These are phyloP conservation scores for Scedosporium apiospermum DNA, from an alignment of 2,329 filamentous ascomycete genomes.

Conservation along the genomic window DNA sequence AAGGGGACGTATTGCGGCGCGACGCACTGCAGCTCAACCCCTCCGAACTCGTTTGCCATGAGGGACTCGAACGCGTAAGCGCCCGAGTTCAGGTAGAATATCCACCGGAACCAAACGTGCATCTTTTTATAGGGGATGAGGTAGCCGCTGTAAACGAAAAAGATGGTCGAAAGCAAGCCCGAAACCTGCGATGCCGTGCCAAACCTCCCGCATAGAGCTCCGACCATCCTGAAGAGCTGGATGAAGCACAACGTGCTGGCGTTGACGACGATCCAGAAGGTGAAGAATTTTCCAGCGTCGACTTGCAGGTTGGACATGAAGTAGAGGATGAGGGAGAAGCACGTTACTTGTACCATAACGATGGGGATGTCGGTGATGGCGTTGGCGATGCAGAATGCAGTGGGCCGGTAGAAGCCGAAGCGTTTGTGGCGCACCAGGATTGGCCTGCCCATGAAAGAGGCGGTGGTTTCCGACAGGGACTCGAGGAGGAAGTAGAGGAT, in stretches of 20 bases:
- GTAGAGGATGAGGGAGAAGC: slow-evolving; percentile 35
- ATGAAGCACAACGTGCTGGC: slow-evolving; percentile 51
- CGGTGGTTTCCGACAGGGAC: slow-evolving; percentile 22
- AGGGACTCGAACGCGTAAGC: slow-evolving; percentile 59
- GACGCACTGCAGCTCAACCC: slow-evolving; percentile 47
- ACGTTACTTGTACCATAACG: slow-evolving; percentile 36
- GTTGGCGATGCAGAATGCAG: slow-evolving; percentile 26
- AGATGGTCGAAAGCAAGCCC: slow-evolving; percentile 17
- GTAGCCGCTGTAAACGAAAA: slow-evolving; percentile 25
- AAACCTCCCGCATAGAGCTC: slow-evolving; percentile 46
- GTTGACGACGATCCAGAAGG: slow-evolving; percentile 53
- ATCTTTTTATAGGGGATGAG: slow-evolving; percentile 35
- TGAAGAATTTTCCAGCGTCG: slow-evolving; percentile 40
- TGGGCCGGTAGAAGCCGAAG: slow-evolving; percentile 21
- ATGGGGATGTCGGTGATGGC: slow-evolving; percentile 32
- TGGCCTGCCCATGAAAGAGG: slow-evolving; percentile 19
- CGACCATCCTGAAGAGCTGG: slow-evolving; percentile 57
- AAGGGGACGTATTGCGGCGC: slow-evolving; percentile 48
- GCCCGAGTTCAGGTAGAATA: slow-evolving; percentile 43
- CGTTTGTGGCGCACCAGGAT: slow-evolving; percentile 22
- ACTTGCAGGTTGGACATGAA: slow-evolving; percentile 21
- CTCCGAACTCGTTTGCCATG: slow-evolving; percentile 53
- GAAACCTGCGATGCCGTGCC: slow-evolving; percentile 17
- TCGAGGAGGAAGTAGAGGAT: slow-evolving; percentile 35
- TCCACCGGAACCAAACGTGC: slow-evolving; percentile 39